Evolutionary conservation across 2,329 filamentous ascomycete genomes (phyloP).

Genomic region (Colletotrichum eremochloae): DNA sequence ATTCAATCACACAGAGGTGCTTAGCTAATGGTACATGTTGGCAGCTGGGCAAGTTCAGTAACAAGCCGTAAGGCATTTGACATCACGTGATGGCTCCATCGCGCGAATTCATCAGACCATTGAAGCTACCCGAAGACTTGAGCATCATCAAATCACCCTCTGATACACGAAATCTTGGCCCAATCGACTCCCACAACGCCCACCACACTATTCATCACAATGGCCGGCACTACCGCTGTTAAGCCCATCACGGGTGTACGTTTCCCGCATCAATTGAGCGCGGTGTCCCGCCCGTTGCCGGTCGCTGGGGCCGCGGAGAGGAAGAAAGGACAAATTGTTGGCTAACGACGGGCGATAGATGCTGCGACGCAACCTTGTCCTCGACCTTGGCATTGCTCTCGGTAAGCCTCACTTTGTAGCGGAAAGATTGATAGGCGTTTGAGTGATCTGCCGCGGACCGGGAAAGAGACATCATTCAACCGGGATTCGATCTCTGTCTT

Average conservation of each 20-base stretch:
- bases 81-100: conserved; percentile 38
- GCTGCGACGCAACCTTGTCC: conserved; percentile 70
- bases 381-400: conserved; percentile 68
- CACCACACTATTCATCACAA: conserved; percentile 51
- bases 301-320: conserved; percentile 33
- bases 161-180: conserved; percentile 25
- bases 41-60: not conserved
- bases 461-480: not conserved
- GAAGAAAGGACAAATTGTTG: conserved; percentile 33
- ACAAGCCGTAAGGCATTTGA: not conserved
- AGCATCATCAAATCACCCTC: conserved; percentile 27
- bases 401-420: conserved; percentile 57
- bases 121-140: conserved; percentile 22
- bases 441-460: not conserved
- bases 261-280: conserved; percentile 52
- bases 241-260: conserved; percentile 72
- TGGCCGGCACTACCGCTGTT: conserved; percentile 58
- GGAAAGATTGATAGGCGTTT: not conserved
- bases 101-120: conserved; percentile 41
- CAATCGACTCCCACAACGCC: conserved; percentile 32
- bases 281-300: conserved; percentile 2
- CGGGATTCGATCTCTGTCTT: not conserved
- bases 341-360: conserved; percentile 62
- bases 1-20: conserved; percentile 13
- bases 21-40: conserved; percentile 22